Evolutionary conservation across 331 rosid species (phyloP), one percentile per base, ranked within the genome.

Genomic region (Pyracantha coccinea): DNA sequence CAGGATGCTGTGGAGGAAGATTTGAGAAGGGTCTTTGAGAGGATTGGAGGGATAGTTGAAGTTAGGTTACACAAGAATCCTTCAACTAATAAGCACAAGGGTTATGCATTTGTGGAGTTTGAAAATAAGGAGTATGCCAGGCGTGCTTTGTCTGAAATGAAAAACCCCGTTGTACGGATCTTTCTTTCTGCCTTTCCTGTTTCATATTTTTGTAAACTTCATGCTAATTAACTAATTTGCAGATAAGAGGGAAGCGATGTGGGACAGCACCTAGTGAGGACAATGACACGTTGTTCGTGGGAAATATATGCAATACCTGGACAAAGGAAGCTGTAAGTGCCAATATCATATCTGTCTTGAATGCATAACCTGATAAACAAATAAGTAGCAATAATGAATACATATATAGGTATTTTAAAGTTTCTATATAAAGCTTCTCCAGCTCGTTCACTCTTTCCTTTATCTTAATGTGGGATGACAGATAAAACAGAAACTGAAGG

Each of bases 271-370:
- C 91, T 58, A 85, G 92, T 68, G 96, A 87, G 82, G 96, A 90
- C 78, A 87, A 85, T 73, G 86, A 86, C 78, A 84, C 91, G 0
- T 73, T 92, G 83, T 92, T 92, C 76, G 67, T 90, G 83, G 96
- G 96, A 64, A 92, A 92, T 79, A 92, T 92, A 75, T 87, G 93
- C 89, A 90, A 84, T 60, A 85, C 85, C 25, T 92, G 97, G 97
- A 88, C 92, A 77, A 90, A 88, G 82, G 96, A 90, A 88, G 88
- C 88, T 60, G 93, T 88, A 80, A 85, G 93, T 84, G 21, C 54
- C 77, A 33, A 28, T 38, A 38, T 53, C 45, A 3, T 10, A 38
- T 38, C 32, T 9, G 66, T 61, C 29, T 27, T 61, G 5, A 21
- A 21, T 58, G 7, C 29, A 61, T 15, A 15, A 15, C n/a, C n/a